Base-by-base conservation (phyloP, 805 yeast species). In the Yarrowia keelungensis region DNA sequence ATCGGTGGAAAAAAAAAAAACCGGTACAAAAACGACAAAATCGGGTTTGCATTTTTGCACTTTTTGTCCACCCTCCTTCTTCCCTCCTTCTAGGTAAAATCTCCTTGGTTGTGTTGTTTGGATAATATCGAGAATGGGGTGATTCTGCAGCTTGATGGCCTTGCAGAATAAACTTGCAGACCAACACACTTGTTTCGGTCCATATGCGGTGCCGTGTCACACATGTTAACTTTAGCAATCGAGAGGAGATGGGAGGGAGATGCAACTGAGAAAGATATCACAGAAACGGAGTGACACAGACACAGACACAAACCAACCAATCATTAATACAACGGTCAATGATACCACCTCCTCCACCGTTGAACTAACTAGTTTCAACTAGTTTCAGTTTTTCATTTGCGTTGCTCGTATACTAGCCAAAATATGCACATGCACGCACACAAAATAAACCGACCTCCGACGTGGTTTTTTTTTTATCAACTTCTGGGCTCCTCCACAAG, bases 171-270 rank as follows among this genome's bases (percentile, higher is more conserved):
- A 26, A 26, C 32, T 26, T 26, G 32, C 32, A 26, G 32, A 26
- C 32, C 32, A 5, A 45, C 51, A 43, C 45, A 42, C 64, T 56
- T 56, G 64, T 56, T 56, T 56, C 64, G 32, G 64, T 15, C 64
- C 8, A 32, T 42, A 59, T 59, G 65, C 65, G 42, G 65, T 59
- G 65, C 65, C 65, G 65, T 59, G 65, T 59, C 51, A 59, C 65
- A 59, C 51, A 43, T 42, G 65, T 45, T 42, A 59, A 59, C 65
- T 59, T 59, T 59, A 59, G 65, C 65, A 59, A 59, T 59, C 51
- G 36, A 53, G 42, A 15, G 39, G 2, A 16, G 7, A 11, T 22
- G 26, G 19, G 19, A n/a, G 19, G 3, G 19, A 8, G 10, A 19
- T 19, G 19, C 19, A 19, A 19, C n/a, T n/a, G n/a, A 19, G 19